phyloP scores from a whole-genome alignment of 2,329 filamentous ascomycete genomes.

The Neurospora sp. region DNA sequence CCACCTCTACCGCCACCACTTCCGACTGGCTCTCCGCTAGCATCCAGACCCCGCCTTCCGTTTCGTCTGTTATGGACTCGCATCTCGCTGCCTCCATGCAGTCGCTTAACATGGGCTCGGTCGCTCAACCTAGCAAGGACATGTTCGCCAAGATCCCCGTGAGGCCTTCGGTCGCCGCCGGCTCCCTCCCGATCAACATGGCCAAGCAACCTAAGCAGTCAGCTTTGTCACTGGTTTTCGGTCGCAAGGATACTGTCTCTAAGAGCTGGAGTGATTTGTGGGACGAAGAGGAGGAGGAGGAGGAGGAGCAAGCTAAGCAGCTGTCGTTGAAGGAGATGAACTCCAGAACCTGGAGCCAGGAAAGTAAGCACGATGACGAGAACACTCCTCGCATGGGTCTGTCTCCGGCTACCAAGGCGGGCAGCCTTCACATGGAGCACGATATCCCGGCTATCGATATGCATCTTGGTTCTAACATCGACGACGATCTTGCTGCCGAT shows the following conservation, averaged over 20 bases:
- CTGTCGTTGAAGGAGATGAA: slow-evolving; percentile 57
- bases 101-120: slow-evolving; percentile 49
- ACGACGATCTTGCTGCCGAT: slow-evolving; percentile 57
- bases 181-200: slow-evolving; percentile 69
- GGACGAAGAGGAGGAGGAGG: slow-evolving; percentile 81
- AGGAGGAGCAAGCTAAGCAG: slow-evolving; percentile 54
- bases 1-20: slow-evolving; percentile 59
- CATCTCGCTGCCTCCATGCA: slow-evolving; percentile 73
- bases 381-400: slow-evolving; percentile 33
- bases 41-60: slow-evolving; percentile 61
- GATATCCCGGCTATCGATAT: slow-evolving; percentile 27
- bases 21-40: slow-evolving; percentile 69
- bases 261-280: slow-evolving; percentile 99
- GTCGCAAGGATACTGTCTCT: slow-evolving; percentile 69
- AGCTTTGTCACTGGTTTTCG: slow-evolving; percentile 72
- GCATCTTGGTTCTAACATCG: slow-evolving; percentile 36
- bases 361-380: slow-evolving; percentile 47
- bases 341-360: slow-evolving; percentile 69
- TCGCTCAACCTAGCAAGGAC: slow-evolving; percentile 25
- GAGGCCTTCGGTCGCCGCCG: slow-evolving; percentile 50
- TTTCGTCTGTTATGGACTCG: slow-evolving; percentile 78
- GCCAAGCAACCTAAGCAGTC: slow-evolving; percentile 61
- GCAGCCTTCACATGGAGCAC: slow-evolving; percentile 29
- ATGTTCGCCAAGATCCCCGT: slow-evolving; percentile 36
- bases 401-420: slow-evolving; percentile 32